Evolutionary conservation across 2,329 filamentous ascomycete species (phyloP).

Genomic region (Colletotrichum simmondsii): DNA sequence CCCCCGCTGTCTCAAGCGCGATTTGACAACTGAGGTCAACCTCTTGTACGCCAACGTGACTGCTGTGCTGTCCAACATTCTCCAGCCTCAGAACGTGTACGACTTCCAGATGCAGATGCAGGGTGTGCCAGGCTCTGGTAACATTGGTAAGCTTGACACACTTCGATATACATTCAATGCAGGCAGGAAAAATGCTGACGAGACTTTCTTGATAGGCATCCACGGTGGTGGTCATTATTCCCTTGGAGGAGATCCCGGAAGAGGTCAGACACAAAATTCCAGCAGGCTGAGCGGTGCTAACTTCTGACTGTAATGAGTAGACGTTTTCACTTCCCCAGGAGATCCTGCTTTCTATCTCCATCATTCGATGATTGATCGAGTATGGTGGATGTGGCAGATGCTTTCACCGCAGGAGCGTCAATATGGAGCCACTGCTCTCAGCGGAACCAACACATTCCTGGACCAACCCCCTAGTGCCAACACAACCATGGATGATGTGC

Average conservation of each 20-base stretch:
- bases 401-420: conserved; percentile 37
- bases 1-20: conserved; percentile 55
- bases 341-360: conserved; percentile 49
- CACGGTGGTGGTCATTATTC: conserved; percentile 32
- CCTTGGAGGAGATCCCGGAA: conserved; percentile 48
- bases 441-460: conserved; percentile 22
- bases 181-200: background rate
- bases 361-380: conserved; percentile 42
- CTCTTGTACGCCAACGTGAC: conserved; percentile 39
- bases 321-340: conserved; percentile 51
- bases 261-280: background rate
- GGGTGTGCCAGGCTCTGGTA: conserved; percentile 42
- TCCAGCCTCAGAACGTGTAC: conserved; percentile 46
- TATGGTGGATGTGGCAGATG: conserved; percentile 39
- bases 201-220: conserved; percentile 36
- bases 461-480: conserved; percentile 20
- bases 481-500: conserved; percentile 29
- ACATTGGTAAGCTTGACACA: conserved; percentile 35
- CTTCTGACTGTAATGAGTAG: conserved; percentile 37
- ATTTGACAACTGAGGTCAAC: conserved; percentile 42
- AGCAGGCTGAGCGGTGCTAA: background rate
- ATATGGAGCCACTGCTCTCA: conserved; percentile 38
- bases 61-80: conserved; percentile 50
- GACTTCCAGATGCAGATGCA: conserved; percentile 60
- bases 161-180: conserved; percentile 31